These are phyloP conservation scores for Colletotrichum simmondsii DNA, from an alignment of 2,329 filamentous ascomycete genomes.

Conservation along the genomic window DNA sequence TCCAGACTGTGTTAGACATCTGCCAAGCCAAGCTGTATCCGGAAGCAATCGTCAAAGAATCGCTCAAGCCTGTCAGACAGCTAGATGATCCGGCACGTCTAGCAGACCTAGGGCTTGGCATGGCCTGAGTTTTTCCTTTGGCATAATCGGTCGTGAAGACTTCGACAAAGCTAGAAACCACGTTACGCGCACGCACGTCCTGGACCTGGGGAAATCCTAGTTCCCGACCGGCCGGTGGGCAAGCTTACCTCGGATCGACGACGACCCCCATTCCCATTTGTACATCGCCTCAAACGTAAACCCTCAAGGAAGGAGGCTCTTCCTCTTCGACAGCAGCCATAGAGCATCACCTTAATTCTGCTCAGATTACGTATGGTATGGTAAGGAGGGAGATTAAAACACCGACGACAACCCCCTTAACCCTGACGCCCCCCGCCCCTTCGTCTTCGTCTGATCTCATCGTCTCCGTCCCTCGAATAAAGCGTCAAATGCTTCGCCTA, in stretches of 20 bases:
- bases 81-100: background rate
- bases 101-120: background rate
- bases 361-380: constrained; percentile 14
- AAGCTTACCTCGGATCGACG: constrained; percentile 18
- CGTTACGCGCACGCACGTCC: background rate
- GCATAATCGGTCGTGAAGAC: background rate
- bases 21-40: background rate
- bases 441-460: background rate
- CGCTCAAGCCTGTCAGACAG: background rate
- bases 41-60: background rate
- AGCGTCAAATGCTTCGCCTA: background rate
- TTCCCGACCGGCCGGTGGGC: background rate
- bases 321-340: background rate
- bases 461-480: background rate
- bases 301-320: background rate
- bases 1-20: background rate
- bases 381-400: background rate
- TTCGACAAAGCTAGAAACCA: constrained; percentile 5
- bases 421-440: too few relatives aligned
- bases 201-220: background rate
- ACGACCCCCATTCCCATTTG: background rate
- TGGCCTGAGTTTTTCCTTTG: constrained; percentile 8
- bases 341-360: constrained; percentile 1
- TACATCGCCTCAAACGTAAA: background rate
- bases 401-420: background rate